Conservation (phyloP, 2,329 filamentous ascomycete species). For the Fusarium tuaranense region DNA sequence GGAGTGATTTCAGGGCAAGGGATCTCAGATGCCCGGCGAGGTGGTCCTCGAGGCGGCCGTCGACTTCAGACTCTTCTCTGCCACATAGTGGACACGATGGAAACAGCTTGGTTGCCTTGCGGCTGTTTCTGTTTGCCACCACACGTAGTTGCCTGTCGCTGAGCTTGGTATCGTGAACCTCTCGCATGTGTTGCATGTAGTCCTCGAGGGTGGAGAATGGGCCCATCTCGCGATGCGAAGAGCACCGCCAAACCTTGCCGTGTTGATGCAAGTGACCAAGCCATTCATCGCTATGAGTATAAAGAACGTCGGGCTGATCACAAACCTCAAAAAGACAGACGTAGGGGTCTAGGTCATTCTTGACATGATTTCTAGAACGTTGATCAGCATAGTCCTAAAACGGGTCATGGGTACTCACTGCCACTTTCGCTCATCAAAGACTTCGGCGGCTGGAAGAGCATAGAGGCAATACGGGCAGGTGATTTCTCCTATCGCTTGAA, state of each 20-base stretch:
- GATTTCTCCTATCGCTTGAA: constrained; percentile 7
- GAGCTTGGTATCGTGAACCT: neutral
- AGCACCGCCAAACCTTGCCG: constrained; percentile 5
- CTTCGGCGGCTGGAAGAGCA: constrained; percentile 1
- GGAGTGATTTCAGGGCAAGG: constrained; percentile 20
- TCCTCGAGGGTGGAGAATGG: neutral
- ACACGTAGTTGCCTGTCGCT: constrained; percentile 3
- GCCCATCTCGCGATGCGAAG: neutral
- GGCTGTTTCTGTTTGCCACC: constrained; percentile 15
- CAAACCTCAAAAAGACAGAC: constrained; percentile 33
- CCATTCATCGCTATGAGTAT: constrained; percentile 18
- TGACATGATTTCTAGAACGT: constrained; percentile 10
- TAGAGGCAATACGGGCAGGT: constrained; percentile 29
- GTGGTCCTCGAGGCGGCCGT: constrained; percentile 10
- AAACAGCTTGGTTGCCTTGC: neutral
- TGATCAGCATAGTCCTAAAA: neutral
- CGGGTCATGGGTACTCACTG: neutral
- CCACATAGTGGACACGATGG: constrained; percentile 6
- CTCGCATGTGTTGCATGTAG: constrained; percentile 15
- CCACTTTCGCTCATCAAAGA: constrained; percentile 24
- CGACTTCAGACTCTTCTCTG: neutral
- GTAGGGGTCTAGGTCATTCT: constrained; percentile 34
- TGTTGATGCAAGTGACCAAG: constrained; percentile 24
- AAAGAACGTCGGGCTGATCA: constrained; percentile 10
- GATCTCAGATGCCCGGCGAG: constrained; percentile 11